Evolutionary conservation across 208 protist genomes (phyloP).

Genomic region (Kentomonas sorsogonicus): DNA sequence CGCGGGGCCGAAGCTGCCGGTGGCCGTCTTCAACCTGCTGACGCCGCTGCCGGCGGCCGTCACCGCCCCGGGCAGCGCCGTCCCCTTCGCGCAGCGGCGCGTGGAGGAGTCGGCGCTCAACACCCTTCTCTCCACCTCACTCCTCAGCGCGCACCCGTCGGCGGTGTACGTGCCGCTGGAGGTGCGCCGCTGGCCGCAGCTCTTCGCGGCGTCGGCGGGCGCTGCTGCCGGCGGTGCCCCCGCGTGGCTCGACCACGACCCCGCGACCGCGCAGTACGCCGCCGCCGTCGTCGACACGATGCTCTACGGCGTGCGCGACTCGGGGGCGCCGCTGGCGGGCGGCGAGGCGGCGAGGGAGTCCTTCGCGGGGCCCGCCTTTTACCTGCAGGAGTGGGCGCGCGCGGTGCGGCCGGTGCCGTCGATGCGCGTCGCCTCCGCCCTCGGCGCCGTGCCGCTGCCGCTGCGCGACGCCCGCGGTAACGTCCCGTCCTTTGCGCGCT

Average conservation of each 20-base stretch:
- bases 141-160: slow-evolving; percentile 37
- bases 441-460: slow-evolving; percentile 53
- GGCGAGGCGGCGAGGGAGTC: slow-evolving; percentile 4
- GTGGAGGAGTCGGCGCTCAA: slow-evolving; percentile 58
- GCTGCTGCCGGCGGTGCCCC: background rate
- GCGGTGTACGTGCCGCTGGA: slow-evolving; percentile 71
- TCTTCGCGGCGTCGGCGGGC: slow-evolving; percentile 26
- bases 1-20: slow-evolving; percentile 47
- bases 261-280: slow-evolving; percentile 69
- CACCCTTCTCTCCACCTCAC: slow-evolving; percentile 54
- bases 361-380: slow-evolving; percentile 41
- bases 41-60: slow-evolving; percentile 33
- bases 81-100: slow-evolving; percentile 55
- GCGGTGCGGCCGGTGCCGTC: slow-evolving; percentile 50
- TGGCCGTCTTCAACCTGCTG: slow-evolving; percentile 42
- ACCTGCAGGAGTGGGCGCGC: slow-evolving; percentile 62
- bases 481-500: slow-evolving; percentile 52
- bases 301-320: slow-evolving; percentile 69
- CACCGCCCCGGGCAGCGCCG: slow-evolving; percentile 15
- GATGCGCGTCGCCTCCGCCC: slow-evolving; percentile 51
- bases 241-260: slow-evolving; percentile 65
- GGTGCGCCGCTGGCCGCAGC: slow-evolving; percentile 37
- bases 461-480: slow-evolving; percentile 4
- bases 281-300: slow-evolving; percentile 62
- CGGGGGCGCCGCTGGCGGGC: slow-evolving; percentile 16